Evolutionary conservation across 1,284 basidiomycete species (phyloP), one percentile per base, ranked within the genome.

Genomic region (Vanrija pseudolonga): DNA sequence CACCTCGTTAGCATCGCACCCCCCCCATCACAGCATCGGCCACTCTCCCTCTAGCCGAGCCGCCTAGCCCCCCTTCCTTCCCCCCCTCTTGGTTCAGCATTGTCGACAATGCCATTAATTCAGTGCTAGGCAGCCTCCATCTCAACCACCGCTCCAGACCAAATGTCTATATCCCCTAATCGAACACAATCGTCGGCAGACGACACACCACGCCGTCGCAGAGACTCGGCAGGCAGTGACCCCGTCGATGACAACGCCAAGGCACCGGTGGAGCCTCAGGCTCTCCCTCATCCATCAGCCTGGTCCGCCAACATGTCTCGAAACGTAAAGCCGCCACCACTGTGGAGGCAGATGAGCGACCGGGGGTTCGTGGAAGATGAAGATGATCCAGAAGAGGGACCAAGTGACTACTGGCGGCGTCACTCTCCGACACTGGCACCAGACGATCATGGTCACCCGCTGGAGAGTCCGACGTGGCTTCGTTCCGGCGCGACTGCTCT

Each of bases 371-470:
- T 22, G n/a, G 14, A 46, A 28, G 51, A 52, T 8, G 36, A 36
- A 15, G 52, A 53, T 9, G 45, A 54, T n/a, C 39, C 45, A 17
- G 51, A 55, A 40, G 51, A 55, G 9, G 57, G 57, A 3, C 59
- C 62, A 12, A 62, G 61, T 47, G 61, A 62, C 39, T 62, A 62
- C 46, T 60, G 58, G 61, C 53, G 49, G 3, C 49, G 56, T 20
- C 52, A 52, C 8, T 51, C 52, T 9, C 49, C 53, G 4, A 11
- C 53, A 8, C 41, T 53, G 14, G 41, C 43, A 5, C 55, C 55
- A 1, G 55, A 46, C 9, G 19, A 51, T 23, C 44, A 23, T 23
- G 47, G 1, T 45, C 43, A 18, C n/a, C 45, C 3, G 18, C 19
- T 20, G 22, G 42, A 45, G 24, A 51, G 47, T 28, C 55, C 43